Base-by-base conservation (phyloP, 768 basidiomycete species). In the Polyporus arcularius region DNA sequence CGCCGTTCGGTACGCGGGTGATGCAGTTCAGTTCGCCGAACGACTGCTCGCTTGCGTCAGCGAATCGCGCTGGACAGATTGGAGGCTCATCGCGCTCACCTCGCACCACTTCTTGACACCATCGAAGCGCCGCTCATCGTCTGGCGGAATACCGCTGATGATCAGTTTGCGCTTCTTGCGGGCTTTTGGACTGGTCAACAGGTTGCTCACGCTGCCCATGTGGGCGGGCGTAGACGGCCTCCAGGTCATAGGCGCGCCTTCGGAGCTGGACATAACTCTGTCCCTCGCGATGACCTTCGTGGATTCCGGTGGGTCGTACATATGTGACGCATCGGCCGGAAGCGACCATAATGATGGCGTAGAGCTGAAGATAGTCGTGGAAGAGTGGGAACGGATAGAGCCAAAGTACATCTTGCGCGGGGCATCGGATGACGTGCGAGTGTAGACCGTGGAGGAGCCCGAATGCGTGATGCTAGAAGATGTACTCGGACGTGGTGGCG, bases 11-110 rank as follows among this genome's bases (percentile, higher is more conserved):
- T 79, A 88, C 84, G 53, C 89, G 79, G 40, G 78, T 82, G 68
- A 92, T 90, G 63, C 86, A 85, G 65, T 82, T 85, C 11, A 92
- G 73, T 74, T 90, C 89, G 43, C 90, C 90, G 73, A 92, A 92
- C 64, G 79, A 84, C 89, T 90, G 60, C 42, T 31, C 14, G 32
- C 53, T 32, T 10, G 39, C 14, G 12, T n/a, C 12, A 6, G 55
- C 31, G 55, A 43, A 40, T 35, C 4, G 30, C n/a, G 46, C 52
- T 16, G 26, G 31, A 40, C 38, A 56, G 35, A 35, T 31, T 40
- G 55, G 21, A n/a, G 30, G 12, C n/a, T 63, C 26, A 51, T 32
- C 26, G 18, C 1, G 71, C 80, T 54, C 69, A 89, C 88, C 79
- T 90, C 88, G 66, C 90, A 92, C 90, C 90, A 92, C 60, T 76